Evolutionary conservation across 805 yeast species (phyloP), one percentile per base, ranked within the genome.

Genomic region (Metschnikowia santaceciliae): DNA sequence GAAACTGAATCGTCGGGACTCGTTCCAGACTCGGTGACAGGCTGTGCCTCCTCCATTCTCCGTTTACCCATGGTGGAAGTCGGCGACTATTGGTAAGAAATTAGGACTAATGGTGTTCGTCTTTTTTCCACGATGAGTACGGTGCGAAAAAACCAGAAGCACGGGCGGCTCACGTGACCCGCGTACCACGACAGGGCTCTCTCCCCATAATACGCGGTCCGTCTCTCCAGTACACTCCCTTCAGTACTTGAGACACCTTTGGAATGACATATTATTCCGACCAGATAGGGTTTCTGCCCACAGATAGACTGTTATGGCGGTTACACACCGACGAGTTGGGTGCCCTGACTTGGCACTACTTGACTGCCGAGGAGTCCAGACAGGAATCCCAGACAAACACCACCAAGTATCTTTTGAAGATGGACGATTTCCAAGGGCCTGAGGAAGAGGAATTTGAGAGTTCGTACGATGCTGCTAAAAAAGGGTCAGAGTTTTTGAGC

Each of bases 231-330:
- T 20, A 7, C 34, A 14, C 11, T 3, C 43, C 32, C 15, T 34
- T 33, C 32, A 26, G 34, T 33, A 3, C 32, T 26, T 6, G 14
- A 30, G 22, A 17, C 26, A 15, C 15, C 14, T 13, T 32, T 20
- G 14, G 22, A 30, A 47, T 50, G 48, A 15, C 37, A 64, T 67
- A 64, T 48, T 86, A 85, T 61, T 87, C 96, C 0, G 97, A 92
- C n/a, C 58, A 67, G 20, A 63, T 88, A 11, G 88, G 87, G 0
- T 62, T 88, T 6, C 83, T 83, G 0, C 74, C 69, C 37, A 86
- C 97, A 0, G 96, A 94, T 55, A 77, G 79, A 2, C 56, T 65
- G 1, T 74, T 80, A 13, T 92, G 99, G 99, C 75, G 95, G 54
- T 74, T 92, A 30, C 65, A 79, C 17, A 79, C 86, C 1, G 85